phyloP scores from a whole-genome alignment of 2,329 filamentous ascomycete species.

The Aspergillus clavatus region DNA sequence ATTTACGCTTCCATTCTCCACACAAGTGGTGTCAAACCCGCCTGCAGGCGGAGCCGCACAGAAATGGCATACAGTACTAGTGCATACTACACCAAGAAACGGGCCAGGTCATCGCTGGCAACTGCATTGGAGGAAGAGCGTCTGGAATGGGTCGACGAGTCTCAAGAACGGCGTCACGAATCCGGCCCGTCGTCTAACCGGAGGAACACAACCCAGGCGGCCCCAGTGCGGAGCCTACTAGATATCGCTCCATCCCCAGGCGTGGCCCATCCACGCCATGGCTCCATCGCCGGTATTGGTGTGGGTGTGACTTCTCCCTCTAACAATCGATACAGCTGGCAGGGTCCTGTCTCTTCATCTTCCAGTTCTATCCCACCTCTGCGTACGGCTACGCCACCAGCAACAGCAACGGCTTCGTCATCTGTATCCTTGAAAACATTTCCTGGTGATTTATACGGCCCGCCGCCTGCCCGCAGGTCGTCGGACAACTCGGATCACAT shows the following conservation, averaged over 20 bases:
- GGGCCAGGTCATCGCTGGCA: conserved; percentile 64
- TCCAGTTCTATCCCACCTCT: no score
- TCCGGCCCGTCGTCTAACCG: conserved; percentile 36
- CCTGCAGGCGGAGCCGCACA: conserved; percentile 26
- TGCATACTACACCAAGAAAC: conserved; percentile 5
- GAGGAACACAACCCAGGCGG: conserved; percentile 57
- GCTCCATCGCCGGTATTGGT: conserved; percentile 38
- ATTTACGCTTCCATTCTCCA: conserved; percentile 11
- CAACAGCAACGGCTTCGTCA: conserved; percentile 27
- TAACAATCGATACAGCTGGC: conserved; percentile 17
- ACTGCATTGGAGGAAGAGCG: conserved; percentile 73
- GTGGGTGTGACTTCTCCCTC: conserved; percentile 31
- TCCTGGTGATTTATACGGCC: conserved; percentile 31
- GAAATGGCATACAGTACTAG: conserved; percentile 23
- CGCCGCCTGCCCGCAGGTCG: conserved; percentile 26
- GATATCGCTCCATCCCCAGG: conserved; percentile 54
- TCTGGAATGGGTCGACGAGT: conserved; percentile 64
- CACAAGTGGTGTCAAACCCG: conserved; percentile 16
- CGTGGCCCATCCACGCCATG: conserved; percentile 28
- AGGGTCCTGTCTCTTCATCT: conserved; percentile 27
- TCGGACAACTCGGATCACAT: conserved; percentile 26
- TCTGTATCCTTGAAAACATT: conserved; percentile 25
- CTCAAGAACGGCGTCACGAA: conserved; percentile 50
- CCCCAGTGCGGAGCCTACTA: conserved; percentile 65
- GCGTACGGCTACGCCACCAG: conserved; percentile 22